phyloP scores from a whole-genome alignment of 441 rosid species.

The Cnidoscolus chayamansa region DNA sequence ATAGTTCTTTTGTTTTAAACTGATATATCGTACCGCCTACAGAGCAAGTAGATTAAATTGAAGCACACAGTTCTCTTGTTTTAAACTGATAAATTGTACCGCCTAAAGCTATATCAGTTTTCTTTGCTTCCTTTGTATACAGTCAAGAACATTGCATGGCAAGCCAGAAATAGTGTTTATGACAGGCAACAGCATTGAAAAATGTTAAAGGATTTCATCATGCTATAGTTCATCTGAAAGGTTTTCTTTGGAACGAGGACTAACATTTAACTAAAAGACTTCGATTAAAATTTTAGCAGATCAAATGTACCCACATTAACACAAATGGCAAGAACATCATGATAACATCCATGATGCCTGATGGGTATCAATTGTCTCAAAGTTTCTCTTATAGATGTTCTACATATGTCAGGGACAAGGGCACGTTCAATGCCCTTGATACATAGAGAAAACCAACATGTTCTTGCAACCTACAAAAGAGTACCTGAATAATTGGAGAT shows the following conservation, averaged over 20 bases:
- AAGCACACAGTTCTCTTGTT: neutral
- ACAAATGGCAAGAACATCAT: neutral
- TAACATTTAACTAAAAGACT: neutral
- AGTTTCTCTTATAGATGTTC: neutral
- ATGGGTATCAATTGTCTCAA: neutral
- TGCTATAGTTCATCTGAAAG: neutral
- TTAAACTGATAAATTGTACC: neutral
- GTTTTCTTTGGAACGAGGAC: neutral
- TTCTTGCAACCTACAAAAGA: neutral
- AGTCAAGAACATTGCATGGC: too few relatives aligned
- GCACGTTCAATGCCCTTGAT: neutral
- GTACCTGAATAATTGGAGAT: constrained; percentile 44
- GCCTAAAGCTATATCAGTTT: neutral
- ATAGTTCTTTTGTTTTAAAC: neutral
- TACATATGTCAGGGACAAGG: neutral
- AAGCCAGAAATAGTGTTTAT: too few relatives aligned
- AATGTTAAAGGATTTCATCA: too few relatives aligned
- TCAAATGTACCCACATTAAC: neutral
- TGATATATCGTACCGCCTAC: neutral
- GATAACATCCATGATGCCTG: neutral
- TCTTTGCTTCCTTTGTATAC: neutral
- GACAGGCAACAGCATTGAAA: too few relatives aligned
- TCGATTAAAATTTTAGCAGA: neutral
- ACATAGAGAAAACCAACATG: neutral
- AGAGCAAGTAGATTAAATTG: neutral